Evolutionary conservation across 2,329 filamentous ascomycete species (phyloP), one percentile per base, ranked within the genome.

Genomic region (Arthrobotrys megalospora): DNA sequence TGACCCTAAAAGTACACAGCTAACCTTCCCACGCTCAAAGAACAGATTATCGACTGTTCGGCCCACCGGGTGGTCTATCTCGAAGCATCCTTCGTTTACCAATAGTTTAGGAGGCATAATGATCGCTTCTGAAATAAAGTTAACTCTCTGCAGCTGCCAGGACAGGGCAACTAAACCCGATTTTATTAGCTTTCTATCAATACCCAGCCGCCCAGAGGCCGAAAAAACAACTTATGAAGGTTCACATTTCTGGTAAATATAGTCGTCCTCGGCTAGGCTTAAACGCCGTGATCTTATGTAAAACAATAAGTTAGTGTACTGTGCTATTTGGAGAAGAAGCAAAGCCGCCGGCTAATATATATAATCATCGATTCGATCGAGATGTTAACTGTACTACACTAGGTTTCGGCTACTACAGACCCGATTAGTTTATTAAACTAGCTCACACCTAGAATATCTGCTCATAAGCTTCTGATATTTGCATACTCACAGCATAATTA

Each of bases 381-480:
- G 19, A 8, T 41, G n/a, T 21, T 6, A 32, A 58, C n/a, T 14
- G 11, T 2, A n/a, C 6, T 60, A 11, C 43, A 43, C 34, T 60
- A 3, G 0, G 2, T n/a, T 58, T 60, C 55, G 36, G 55, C 36
- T 60, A 4, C 34, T 28, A 24, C 12, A 16, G 11, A 43, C 55
- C 36, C 43, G 12, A 60, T 28, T 43, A 16, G 36, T 11, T 16
- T n/a, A 43, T 11, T 10, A 60, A 43, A 24, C 24, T 19, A 19
- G 19, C 4, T 12, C 36, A 14, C 19, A 60, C 28, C 34, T 19
- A 41, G 34, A 60, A 43, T 43, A 60, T 60, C 55, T 60, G 34
- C 34, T 60, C 55, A 60, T 60, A 43, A 60, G 55, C 36, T 24
- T 58, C 52, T 43, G 55, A 60, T 60, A 28, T 24, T 60, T 60